Conservation (phyloP, 2,329 filamentous ascomycete species). For the Achaetomium macrosporum region DNA sequence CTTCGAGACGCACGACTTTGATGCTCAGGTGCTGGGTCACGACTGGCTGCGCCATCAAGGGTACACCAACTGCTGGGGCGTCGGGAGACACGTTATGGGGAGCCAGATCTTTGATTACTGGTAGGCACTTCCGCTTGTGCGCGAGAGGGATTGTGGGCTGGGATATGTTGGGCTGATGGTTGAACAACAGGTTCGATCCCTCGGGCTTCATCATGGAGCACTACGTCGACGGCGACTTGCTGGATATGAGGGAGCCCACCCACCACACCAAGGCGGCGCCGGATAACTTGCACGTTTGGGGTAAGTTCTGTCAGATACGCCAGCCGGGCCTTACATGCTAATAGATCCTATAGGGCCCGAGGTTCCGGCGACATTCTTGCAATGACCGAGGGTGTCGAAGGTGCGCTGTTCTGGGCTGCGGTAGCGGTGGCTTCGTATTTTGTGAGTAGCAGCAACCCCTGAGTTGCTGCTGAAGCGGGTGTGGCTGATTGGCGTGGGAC, state of each 20-base stretch:
- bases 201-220: conserved; percentile 60
- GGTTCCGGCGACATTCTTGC: conserved; percentile 13
- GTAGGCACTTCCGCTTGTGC: conserved; percentile 36
- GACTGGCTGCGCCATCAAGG: conserved; percentile 59
- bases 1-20: conserved; percentile 67
- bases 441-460: too few relatives aligned
- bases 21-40: conserved; percentile 64
- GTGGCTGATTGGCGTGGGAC: too few relatives aligned
- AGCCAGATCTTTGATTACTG: conserved; percentile 70
- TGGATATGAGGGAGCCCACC: conserved; percentile 48
- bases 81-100: conserved; percentile 64
- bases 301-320: conserved; percentile 23
- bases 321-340: background rate
- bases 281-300: conserved; percentile 43
- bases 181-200: conserved; percentile 50
- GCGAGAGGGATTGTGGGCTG: background rate
- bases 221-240: conserved; percentile 64
- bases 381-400: background rate
- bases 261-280: conserved; percentile 36
- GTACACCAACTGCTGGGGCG: conserved; percentile 63
- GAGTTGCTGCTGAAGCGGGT: too few relatives aligned
- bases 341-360: conserved; percentile 9
- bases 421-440: too few relatives aligned
- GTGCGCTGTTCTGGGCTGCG: too few relatives aligned
- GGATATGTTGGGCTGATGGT: background rate